Base-by-base conservation (phyloP, 345 rosid species). In the Iberis pinnata region DNA sequence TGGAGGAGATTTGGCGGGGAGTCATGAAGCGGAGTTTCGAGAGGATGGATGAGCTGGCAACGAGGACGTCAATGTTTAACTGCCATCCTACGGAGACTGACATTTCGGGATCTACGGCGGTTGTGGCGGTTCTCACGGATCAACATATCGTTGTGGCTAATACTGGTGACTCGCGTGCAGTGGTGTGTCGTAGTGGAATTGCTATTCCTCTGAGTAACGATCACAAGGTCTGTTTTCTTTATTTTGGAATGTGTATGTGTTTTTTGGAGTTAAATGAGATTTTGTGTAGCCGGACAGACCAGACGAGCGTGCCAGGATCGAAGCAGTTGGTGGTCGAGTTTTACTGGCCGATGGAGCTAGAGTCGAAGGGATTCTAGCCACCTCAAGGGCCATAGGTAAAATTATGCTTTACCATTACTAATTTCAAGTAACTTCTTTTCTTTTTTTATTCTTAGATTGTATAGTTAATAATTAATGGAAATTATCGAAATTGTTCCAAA, bases 361-460 rank as follows among this genome's bases (percentile, higher is more conserved):
- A 49, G 95, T 88, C 17, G 84, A 79, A 56, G 95, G 97, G 27
- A 80, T 88, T 70, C 74, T 88, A 58, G 89, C 97, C 4, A 85
- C 83, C 71, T 88, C 97, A 6, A 81, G 95, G 49, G 97, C 97
- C 10, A 82, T 85, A 63, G 97, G 95, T 82, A 77, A 33, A 22
- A n/a, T n/a, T n/a, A n/a, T n/a, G n/a, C n/a, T n/a, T n/a, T n/a
- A n/a, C n/a, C n/a, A n/a, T n/a, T n/a, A n/a, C n/a, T n/a, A n/a
- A n/a, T n/a, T n/a, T n/a, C n/a, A n/a, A n/a, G n/a, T n/a, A n/a
- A n/a, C n/a, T n/a, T n/a, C n/a, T n/a, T n/a, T n/a, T n/a, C n/a
- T n/a, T n/a, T n/a, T n/a, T n/a, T n/a, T n/a, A n/a, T n/a, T n/a
- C n/a, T n/a, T n/a, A n/a, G n/a, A n/a, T n/a, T n/a, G n/a, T n/a